Evolutionary conservation across 345 rosid genomes (phyloP), one percentile per base, ranked within the genome.

Genomic region (Gynandropsis gynandra): DNA sequence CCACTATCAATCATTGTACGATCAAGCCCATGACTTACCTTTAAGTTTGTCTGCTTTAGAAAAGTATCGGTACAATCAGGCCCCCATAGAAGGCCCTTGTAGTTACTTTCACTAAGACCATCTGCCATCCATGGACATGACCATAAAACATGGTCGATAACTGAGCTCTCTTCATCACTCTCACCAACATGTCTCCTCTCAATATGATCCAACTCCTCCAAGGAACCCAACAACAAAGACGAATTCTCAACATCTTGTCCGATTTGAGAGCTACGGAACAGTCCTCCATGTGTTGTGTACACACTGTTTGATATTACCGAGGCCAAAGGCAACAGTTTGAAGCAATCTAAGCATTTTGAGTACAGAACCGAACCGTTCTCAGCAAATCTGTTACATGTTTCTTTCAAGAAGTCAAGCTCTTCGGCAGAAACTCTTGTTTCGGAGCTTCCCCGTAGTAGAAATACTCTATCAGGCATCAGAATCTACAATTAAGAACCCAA

Each of bases 261-360:
- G 60, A 49, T 39, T 4, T 24, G 40, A 41, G 47, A 49, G 16
- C 69, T 64, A 48, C 71, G 72, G 50, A 72, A 75, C 39, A 75
- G 72, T 24, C 80, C 80, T 36, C 80, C 80, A 52, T 75, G 76
- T 7, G 76, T 68, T 53, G 74, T 65, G 56, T 68, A 72, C 43
- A 72, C 56, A 21, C 62, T 62, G 18, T 62, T 36, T 21, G 54
- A 63, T 51, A 75, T 62, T 31, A 75, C 46, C 1, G 70, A 65
- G 11, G 72, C 76, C 51, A 75, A 59, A 38, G 80, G 80, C 61
- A 75, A 60, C 48, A 27, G 1, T 43, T 39, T 44, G 51, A 75
- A 75, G 27, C 68, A 62, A 45, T 62, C 65, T 9, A 75, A 56
- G 39, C 69, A 75, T 44, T 47, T 68, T 49, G 64, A 42, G 45